Base-by-base conservation (phyloP, 208 protist genomes). In the Acanthamoeba sp. region DNA sequence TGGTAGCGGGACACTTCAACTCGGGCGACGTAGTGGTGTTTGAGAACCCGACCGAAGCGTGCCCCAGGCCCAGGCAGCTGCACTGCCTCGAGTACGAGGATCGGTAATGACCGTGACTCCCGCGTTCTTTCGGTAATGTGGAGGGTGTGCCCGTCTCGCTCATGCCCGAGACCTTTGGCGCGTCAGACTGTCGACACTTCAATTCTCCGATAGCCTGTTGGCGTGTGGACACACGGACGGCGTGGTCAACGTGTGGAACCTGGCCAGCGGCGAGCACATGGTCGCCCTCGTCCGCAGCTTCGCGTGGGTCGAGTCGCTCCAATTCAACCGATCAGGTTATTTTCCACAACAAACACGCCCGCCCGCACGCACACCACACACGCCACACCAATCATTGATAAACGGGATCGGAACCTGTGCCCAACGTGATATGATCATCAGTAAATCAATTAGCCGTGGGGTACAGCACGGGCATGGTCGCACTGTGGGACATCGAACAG, bases 401-500 rank as follows among this genome's bases (percentile, higher is more conserved):
- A n/a, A n/a, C n/a, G n/a, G n/a, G n/a, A n/a, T n/a, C n/a, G n/a
- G n/a, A n/a, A n/a, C n/a, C n/a, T n/a, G n/a, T n/a, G n/a, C n/a
- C n/a, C n/a, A n/a, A n/a, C n/a, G n/a, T n/a, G n/a, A n/a, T n/a
- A n/a, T n/a, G n/a, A n/a, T 82, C 36, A 29, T 1, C n/a, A 82
- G 73, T 7, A 38, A 50, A 82, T 1, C 73, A 71, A 12, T 14
- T 82, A 24, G 9, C 38, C n/a, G 73, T 82, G 36, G 73, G 73
- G 36, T 82, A 82, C 73, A 82, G 73, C 73, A 82, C 73, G 34
- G 73, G 73, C 73, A 42, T 32, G 34, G 50, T 82, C 42, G 73
- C 36, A 9, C 40, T 82, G 38, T 82, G 73, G 73, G 73, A 82
- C 42, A 82, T 82, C 34, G 73, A 82, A 24, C 73, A 82, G 36